Evolutionary conservation across 2,329 filamentous ascomycete species (phyloP), one percentile per base, ranked within the genome.

Genomic region (Raffaelea ambrosiae): DNA sequence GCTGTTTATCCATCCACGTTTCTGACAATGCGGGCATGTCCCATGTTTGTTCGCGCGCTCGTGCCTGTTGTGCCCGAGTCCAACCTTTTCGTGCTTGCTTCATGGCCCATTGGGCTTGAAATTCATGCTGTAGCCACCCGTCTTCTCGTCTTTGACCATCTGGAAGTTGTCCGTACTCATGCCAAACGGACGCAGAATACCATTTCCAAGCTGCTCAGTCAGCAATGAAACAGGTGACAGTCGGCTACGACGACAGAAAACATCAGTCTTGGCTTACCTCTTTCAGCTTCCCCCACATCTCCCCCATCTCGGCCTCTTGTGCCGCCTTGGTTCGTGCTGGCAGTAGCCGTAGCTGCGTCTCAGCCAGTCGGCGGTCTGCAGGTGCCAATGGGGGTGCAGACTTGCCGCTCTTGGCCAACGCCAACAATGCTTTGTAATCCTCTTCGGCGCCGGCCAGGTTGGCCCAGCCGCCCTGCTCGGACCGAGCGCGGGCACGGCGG

Each of bases 221-320:
- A n/a, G n/a, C n/a, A n/a, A n/a, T n/a, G 26, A 13, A 29, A 29
- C 26, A 29, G 16, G 41, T 26, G 3, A 18, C 22, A 21, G 16
- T 19, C 18, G 5, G 14, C 20, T 22, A 19, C 3, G 11, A 40
- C 8, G 31, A 31, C 19, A 33, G 2, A 35, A 10, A 39, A 40
- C 2, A 23, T 3, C 19, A 4, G 2, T 31, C 11, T 3, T 18
- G 44, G 72, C 77, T 68, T 55, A 81, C 79, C 57, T 84, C 82
- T 62, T 95, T 96, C 58, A 98, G 67, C 69, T 97, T 96, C 18
- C 85, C 87, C 89, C 95, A 95, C 89, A 97, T 96, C 68, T 98
- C 91, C 3, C 78, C 83, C 77, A 93, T 88, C 66, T 98, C 93
- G 56, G 76, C 77, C 60, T 95, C 84, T 66, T 89, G 88, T 1